A percentile compares a stretch with the other conserved stretches of the same genome.
Evolutionary conservation across 1,284 basidiomycete species (phyloP).

Genomic region (Rhodotorula sp.): DNA sequence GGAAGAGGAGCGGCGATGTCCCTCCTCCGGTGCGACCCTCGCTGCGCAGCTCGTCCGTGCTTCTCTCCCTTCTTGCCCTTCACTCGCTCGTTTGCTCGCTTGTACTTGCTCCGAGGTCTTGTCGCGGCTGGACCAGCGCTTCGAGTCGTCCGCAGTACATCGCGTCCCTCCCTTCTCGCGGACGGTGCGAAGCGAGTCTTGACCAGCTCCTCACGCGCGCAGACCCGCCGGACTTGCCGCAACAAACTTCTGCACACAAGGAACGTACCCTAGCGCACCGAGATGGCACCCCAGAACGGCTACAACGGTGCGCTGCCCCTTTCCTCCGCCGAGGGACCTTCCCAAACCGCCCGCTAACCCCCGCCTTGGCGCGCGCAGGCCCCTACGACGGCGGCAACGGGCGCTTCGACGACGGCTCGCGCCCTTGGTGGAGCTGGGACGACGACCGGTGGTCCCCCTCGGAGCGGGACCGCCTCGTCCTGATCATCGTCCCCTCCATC

Average conservation of each 20-base stretch:
- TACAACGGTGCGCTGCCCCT: not conserved
- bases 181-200: no score
- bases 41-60: not conserved
- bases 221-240: not conserved
- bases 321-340: no score
- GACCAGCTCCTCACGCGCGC: not conserved
- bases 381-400: not conserved
- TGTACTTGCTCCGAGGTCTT: no score
- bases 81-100: not conserved
- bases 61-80: not conserved
- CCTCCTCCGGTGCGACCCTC: not conserved
- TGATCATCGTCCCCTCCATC: conserved; percentile 3
- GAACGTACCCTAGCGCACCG: not conserved
- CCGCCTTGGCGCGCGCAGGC: not conserved
- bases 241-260: no score
- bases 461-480: not conserved
- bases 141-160: no score
- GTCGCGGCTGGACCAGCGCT: no score
- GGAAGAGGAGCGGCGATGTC: not conserved
- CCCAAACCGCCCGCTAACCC: not conserved
- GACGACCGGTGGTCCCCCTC: not conserved
- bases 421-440: no score
- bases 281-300: not conserved
- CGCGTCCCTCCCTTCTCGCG: no score
- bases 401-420: not conserved